Conservation (phyloP, 331 rosid genomes). For the Saraca asoca region DNA sequence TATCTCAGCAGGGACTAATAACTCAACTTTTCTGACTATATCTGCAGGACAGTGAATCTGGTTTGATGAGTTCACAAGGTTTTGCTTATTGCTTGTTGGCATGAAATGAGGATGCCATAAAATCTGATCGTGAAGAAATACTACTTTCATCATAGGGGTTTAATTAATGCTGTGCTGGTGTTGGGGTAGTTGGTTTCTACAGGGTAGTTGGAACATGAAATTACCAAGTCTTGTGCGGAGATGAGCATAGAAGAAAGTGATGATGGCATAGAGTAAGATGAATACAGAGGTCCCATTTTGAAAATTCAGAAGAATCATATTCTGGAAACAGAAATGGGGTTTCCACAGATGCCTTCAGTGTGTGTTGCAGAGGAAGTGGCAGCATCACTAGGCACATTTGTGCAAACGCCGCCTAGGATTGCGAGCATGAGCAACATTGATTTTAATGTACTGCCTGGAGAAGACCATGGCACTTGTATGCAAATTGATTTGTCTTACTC, state of each 20-base stretch:
- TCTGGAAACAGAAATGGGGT: slow-evolving; percentile 53
- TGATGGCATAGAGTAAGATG: background rate
- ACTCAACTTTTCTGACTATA: slow-evolving; percentile 14
- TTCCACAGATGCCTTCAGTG: slow-evolving; percentile 60
- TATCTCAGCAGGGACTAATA: slow-evolving; percentile 24
- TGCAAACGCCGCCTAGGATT: slow-evolving; percentile 49
- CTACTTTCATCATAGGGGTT: slow-evolving; percentile 24
- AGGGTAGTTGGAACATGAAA: slow-evolving; percentile 25
- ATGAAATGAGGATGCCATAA: slow-evolving; percentile 17
- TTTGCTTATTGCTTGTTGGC: slow-evolving; percentile 11
- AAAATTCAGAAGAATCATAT: slow-evolving; percentile 32
- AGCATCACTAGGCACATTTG: slow-evolving; percentile 51
- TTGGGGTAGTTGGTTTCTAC: slow-evolving; percentile 23
- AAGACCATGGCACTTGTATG: slow-evolving; percentile 38
- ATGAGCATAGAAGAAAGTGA: slow-evolving; percentile 16
- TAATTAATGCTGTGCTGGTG: background rate
- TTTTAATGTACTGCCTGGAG: slow-evolving; percentile 53
- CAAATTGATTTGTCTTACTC: slow-evolving; percentile 46
- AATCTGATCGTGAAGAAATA: slow-evolving; percentile 21
- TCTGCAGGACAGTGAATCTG: slow-evolving; percentile 38
- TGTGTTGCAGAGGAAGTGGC: slow-evolving; percentile 62
- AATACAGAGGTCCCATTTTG: slow-evolving; percentile 22
- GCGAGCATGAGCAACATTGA: slow-evolving; percentile 51
- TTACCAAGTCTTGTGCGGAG: slow-evolving; percentile 27
- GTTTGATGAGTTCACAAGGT: slow-evolving; percentile 13